Percentiles rank a stretch among this genome's conserved stretches.
Evolutionary conservation across 768 basidiomycete species (phyloP).

Genomic region (Obba rivulosa): DNA sequence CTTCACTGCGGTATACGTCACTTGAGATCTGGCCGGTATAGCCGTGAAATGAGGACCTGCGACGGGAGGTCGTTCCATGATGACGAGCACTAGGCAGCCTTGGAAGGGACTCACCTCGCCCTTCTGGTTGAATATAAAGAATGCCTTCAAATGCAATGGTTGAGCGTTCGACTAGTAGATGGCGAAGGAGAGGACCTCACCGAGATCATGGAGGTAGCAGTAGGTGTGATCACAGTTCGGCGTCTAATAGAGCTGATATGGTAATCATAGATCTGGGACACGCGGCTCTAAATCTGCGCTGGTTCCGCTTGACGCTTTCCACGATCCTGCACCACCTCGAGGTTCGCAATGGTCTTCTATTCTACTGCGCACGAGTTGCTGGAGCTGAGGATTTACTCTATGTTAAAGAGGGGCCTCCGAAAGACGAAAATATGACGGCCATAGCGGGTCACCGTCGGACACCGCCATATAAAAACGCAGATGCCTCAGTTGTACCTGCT

Average conservation of each 20-base stretch:
- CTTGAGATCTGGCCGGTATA: conserved; percentile 98
- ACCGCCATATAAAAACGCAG: too few species aligned
- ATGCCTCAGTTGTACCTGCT: not conserved
- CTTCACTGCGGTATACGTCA: conserved; percentile 25
- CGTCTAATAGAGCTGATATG: not conserved
- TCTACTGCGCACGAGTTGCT: too few species aligned
- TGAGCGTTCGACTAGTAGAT: not conserved
- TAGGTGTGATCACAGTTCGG: not conserved
- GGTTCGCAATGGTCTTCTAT: too few species aligned
- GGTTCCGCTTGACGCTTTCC: too few species aligned
- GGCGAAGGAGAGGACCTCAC: conserved; percentile 25
- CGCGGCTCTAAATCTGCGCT: too few species aligned
- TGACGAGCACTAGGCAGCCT: not conserved
- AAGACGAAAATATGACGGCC: too few species aligned
- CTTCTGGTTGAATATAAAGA: conserved; percentile 99
- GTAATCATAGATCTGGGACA: too few species aligned
- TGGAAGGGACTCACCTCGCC: conserved; percentile 70
- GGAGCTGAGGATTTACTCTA: too few species aligned
- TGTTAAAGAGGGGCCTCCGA: too few species aligned
- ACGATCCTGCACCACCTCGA: too few species aligned
- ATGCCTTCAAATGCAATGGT: conserved; percentile 55
- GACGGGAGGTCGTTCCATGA: conserved; percentile 2
- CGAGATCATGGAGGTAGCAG: conserved; percentile 37
- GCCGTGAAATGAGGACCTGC: conserved; percentile 91
- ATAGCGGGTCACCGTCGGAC: too few species aligned